Conservation (phyloP, 2,329 filamentous ascomycete genomes). For the Aspergillus fischeri region DNA sequence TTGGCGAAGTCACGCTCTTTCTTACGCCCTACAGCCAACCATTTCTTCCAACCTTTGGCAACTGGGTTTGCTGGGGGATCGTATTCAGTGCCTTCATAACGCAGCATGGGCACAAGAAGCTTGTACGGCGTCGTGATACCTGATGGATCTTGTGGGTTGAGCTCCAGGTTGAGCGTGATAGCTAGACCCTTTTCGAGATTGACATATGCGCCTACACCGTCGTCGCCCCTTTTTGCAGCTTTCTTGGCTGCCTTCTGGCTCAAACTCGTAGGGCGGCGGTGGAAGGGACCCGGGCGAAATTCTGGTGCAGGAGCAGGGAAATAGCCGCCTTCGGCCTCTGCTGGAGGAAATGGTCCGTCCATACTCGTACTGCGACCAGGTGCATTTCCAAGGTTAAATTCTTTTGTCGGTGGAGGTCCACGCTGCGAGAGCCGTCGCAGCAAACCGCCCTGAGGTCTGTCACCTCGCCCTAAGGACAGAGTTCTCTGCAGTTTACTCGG, state of each 20-base stretch:
- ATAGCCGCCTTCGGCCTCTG: constrained; percentile 30
- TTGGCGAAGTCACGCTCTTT: constrained; percentile 16
- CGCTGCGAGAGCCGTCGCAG: constrained; percentile 47
- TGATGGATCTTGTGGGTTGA: constrained; percentile 76
- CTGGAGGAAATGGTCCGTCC: constrained; percentile 27
- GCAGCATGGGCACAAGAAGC: constrained; percentile 74
- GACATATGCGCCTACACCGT: constrained; percentile 55
- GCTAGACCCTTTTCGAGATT: constrained; percentile 81
- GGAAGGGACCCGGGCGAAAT: constrained; percentile 49
- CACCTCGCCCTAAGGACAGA: constrained; percentile 57
- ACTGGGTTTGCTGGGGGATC: constrained; percentile 34
- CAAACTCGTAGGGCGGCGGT: constrained; percentile 66
- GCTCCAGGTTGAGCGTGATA: constrained; percentile 83
- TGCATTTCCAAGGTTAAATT: constrained; percentile 28
- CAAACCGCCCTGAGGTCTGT: constrained; percentile 40
- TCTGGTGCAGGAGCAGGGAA: constrained; percentile 23
- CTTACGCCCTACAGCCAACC: constrained; percentile 29
- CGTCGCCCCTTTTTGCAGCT: constrained; percentile 50
- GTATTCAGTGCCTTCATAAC: constrained; percentile 44
- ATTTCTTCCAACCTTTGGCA: constrained; percentile 39
- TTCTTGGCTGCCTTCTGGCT: constrained; percentile 59
- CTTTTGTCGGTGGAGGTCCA: constrained; percentile 40
- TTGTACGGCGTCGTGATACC: constrained; percentile 87
- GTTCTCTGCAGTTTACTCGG: constrained; percentile 51
- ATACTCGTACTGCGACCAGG: constrained; percentile 32